Evolutionary conservation across 1,284 basidiomycete species (phyloP), one percentile per base, ranked within the genome.

Genomic region (Sporisorium sorghi): DNA sequence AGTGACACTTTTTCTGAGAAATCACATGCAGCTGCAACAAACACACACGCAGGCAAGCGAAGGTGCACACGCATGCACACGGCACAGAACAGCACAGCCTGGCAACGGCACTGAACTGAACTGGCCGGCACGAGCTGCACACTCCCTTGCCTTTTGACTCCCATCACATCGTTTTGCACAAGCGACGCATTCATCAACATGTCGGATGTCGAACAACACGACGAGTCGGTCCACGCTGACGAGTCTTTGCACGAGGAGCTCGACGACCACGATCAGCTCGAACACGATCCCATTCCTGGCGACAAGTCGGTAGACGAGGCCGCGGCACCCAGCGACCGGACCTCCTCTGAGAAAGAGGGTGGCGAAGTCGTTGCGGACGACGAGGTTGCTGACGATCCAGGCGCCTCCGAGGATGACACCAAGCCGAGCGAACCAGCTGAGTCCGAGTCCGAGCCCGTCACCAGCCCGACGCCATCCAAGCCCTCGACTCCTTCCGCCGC

Each of bases 311-410:
- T 54, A 7, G 70, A 73, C 26, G 58, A 47, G 11, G 61, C 39
- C 19, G 56, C 47, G 1, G 49, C 58, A 9, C 61, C 48, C 10
- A 73, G 71, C 55, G 71, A 73, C 9, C 55, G 48, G 6, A 68
- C 71, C 6, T 64, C 71, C 12, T 73, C 71, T 1, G 71, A 60
- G 21, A 73, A 73, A 52, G 71, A 73, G 44, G 71, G 65, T 11
- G 71, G 71, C 3, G 65, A 69, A 30, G 17, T 50, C 23, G 30
- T 42, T 21, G 51, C 19, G 0, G 39, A 60, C 7, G 64, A 63
- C 21, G 52, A 57, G 12, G 21, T 12, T 10, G 42, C n/a, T 12
- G 59, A 40, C 39, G 46, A 66, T 8, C 26, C 40, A 8, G 46
- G 21, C 19, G 51, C 19, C 5, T 14, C 54, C 40, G 57, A 60